Base-by-base conservation (phyloP, 2,329 filamentous ascomycete species). In the Microascus cirrosus region DNA sequence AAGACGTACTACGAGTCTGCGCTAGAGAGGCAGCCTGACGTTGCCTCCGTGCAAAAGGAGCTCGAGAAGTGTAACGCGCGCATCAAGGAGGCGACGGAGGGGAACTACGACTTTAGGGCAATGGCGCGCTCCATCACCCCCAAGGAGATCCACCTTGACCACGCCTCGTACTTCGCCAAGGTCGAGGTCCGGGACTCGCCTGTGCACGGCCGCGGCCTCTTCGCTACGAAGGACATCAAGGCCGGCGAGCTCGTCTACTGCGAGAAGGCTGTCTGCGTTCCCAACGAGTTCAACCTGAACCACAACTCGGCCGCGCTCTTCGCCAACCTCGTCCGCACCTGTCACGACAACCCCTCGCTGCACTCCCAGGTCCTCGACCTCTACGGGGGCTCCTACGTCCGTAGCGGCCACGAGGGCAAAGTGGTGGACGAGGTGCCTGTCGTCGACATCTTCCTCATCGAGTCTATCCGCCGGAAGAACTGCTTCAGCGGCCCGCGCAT, bases 261-360 rank as follows among this genome's bases (percentile, higher is more conserved):
- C 39, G 76, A 76, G 60, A 75, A 74, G 62, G 72, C 73, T 0
- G 65, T 70, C 24, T 66, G 69, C 39, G 67, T 72, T 57, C 71
- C 71, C 0, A 75, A 73, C 68, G 69, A 73, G 58, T 73, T 74
- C 63, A 71, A 75, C 59, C 66, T 67, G 22, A 61, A 69, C 12
- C 67, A 70, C 25, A 67, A 74, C 39, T 73, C 74, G 6, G 72
- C 72, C 0, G 73, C 76, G 54, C 71, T 76, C 1, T 75, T 74
- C 63, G 72, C 74, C 54, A 65, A 67, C 5, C 67, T 73, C 55
- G 67, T 73, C 2, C 67, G 71, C 28, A 71, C 73, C 42, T 67
- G 74, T 51, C 65, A 64, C 57, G 69, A 74, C 62, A 74, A 73
- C 60, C 71, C 73, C 0, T 71, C 69, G 0, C 62, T 71, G 2